Evolutionary conservation across 345 rosid genomes (phyloP).

Genomic region (Conringia planisiliqua): DNA sequence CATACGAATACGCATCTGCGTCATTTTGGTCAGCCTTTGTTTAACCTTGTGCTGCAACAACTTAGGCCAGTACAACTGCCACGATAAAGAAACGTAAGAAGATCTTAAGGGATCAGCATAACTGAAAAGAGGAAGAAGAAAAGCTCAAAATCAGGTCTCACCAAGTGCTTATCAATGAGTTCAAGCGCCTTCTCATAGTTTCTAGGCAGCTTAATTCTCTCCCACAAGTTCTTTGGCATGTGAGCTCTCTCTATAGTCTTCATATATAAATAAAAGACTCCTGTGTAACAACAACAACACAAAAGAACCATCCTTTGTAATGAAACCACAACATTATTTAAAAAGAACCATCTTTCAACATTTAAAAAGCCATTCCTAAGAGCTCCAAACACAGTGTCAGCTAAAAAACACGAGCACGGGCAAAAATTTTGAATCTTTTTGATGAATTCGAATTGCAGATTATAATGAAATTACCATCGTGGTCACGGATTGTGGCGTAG

Average conservation of each 20-base stretch:
- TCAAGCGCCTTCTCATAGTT: conserved; percentile 92
- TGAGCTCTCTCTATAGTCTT: conserved; percentile 97
- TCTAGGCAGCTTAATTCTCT: conserved; percentile 75
- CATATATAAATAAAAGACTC: conserved; percentile 85
- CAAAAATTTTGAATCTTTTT: background rate
- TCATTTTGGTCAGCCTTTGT: conserved; percentile 93
- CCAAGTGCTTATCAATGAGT: conserved; percentile 84
- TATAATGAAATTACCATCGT: conserved; percentile 55
- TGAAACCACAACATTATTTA: background rate
- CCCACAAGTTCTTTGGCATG: conserved; percentile 86
- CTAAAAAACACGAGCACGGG: background rate
- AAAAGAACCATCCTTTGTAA: background rate
- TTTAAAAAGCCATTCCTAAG: too few relatives aligned
- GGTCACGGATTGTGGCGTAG: conserved; percentile 89
- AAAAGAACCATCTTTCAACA: background rate
- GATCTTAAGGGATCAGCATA: too few relatives aligned
- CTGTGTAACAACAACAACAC: conserved; percentile 33
- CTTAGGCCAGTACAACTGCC: conserved; percentile 86
- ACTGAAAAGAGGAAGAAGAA: too few relatives aligned
- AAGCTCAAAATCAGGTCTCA: conserved; percentile 28
- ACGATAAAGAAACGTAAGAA: background rate
- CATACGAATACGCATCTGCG: conserved; percentile 98
- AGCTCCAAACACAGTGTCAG: background rate
- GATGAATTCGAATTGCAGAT: background rate
- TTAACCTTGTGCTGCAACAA: conserved; percentile 79